Base-by-base conservation (phyloP, 352 stramenopile species). In the Pythium dissotocum region DNA sequence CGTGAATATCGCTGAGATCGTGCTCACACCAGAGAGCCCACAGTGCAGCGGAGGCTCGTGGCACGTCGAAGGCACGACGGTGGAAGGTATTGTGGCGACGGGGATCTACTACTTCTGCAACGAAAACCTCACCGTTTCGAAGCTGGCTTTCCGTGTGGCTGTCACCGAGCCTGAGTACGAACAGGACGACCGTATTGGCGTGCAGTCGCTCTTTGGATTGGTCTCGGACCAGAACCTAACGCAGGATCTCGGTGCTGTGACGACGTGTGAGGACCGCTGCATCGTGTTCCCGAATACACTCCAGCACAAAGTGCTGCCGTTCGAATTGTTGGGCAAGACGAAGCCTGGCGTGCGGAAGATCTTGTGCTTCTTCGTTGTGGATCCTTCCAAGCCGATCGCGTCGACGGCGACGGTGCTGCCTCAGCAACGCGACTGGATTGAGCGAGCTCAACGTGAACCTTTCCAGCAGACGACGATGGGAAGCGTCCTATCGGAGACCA, bases 261-360 rank as follows among this genome's bases (percentile, higher is more conserved):
- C 58, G 1, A 56, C 65, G 5, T 9, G 51, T 0, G 58, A 71
- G 56, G 58, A 71, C 8, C 72, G 72, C 10, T 71, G 65, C 33
- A n/a, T 82, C 21, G 75, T 71, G n/a, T 77, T 75, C 59, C 75
- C 72, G 48, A 82, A 77, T 51, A 70, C 36, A n/a, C 53, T 70
- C 35, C 64, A 78, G 64, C 68, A 81, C 61, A 52, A 67, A 24
- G 60, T 78, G 16, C 53, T 69, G 44, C 65, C 72, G 26, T 79
- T 79, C 35, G 33, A 70, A 21, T 51, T 79, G 0, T 48, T 49
- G 1, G 75, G 78, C 57, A 18, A 38, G 6, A 71, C 64, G 16
- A 69, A 65, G 40, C 63, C 60, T 4, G 71, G 71, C 2, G 46
- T 71, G 1, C 68, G 64, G 32, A 78, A 77, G 61, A 67, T 78